These are phyloP conservation scores for Magnaporthiopsis poae DNA, from an alignment of 2,329 filamentous ascomycete genomes.

Conservation along the genomic window DNA sequence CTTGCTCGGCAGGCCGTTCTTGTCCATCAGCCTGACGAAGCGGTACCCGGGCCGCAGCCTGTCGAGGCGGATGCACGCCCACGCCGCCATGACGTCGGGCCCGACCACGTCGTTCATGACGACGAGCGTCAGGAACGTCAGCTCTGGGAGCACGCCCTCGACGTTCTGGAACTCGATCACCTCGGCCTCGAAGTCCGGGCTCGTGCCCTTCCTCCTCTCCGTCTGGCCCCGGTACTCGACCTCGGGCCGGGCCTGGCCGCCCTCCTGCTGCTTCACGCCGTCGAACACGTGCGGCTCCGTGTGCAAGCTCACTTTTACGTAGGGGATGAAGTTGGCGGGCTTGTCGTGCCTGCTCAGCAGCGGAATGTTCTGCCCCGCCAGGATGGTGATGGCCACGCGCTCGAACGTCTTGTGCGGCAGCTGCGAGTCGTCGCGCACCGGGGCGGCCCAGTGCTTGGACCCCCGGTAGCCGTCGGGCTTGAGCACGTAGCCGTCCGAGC, in stretches of 20 bases:
- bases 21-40: constrained; percentile 66
- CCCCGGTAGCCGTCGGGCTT: constrained; percentile 58
- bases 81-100: constrained; percentile 69
- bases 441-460: constrained; percentile 19
- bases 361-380: constrained; percentile 67
- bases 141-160: constrained; percentile 51
- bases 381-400: constrained; percentile 57
- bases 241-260: constrained; percentile 33
- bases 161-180: constrained; percentile 46
- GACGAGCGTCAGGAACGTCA: constrained; percentile 72
- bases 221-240: constrained; percentile 46
- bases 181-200: constrained; percentile 55
- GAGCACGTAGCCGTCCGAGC: constrained; percentile 72
- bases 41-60: constrained; percentile 66
- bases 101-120: constrained; percentile 78
- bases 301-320: constrained; percentile 76
- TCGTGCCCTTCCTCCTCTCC: constrained; percentile 41
- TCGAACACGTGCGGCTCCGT: constrained; percentile 46
- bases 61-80: constrained; percentile 82
- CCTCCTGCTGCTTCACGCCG: constrained; percentile 30
- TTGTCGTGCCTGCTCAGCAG: constrained; percentile 46
- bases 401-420: constrained; percentile 51
- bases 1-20: constrained; percentile 48
- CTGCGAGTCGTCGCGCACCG: constrained; percentile 15
- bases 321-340: constrained; percentile 58